A percentile compares a stretch with the other conserved stretches of the same genome.
These are phyloP conservation scores for Globisporangium takayamanum DNA, from an alignment of 352 stramenopile species.

Conservation along the genomic window DNA sequence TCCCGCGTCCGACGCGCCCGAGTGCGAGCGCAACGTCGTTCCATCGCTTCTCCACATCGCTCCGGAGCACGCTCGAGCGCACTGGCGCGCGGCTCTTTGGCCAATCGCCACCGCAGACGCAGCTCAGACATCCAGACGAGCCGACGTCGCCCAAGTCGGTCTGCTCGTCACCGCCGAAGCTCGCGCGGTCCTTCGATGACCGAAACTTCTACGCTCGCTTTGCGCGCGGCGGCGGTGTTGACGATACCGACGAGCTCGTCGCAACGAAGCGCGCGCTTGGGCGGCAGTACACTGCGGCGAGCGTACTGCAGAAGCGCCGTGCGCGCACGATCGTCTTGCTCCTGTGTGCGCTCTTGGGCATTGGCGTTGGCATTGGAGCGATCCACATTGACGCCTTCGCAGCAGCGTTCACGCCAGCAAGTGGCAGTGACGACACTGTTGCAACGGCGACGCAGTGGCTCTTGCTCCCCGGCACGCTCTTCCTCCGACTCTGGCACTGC, in stretches of 20 bases:
- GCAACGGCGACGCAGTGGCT: constrained; percentile 26
- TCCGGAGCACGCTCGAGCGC: constrained; percentile 32
- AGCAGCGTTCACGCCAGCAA: constrained; percentile 23
- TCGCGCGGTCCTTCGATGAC: constrained; percentile 38
- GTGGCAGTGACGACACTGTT: constrained; percentile 24
- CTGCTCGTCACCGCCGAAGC: constrained; percentile 25
- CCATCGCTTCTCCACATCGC: constrained; percentile 30
- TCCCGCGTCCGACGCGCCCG: constrained; percentile 9
- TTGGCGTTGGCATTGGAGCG: constrained; percentile 28
- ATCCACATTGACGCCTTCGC: constrained; percentile 19
- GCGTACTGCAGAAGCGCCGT: constrained; percentile 11
- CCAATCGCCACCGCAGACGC: constrained; percentile 2
- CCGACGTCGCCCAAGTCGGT: constrained; percentile 42
- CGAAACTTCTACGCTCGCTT: constrained; percentile 34
- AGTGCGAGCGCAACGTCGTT: constrained; percentile 23
- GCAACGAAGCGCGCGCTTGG: constrained; percentile 11
- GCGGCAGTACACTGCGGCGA: constrained; percentile 4
- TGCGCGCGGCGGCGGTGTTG: constrained; percentile 19
- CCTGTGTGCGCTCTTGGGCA: constrained; percentile 22
- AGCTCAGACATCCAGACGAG: constrained; percentile 4
- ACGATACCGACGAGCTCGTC: constrained; percentile 18
- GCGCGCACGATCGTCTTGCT: constrained; percentile 16
- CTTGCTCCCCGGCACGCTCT: constrained; percentile 35
- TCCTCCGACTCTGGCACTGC: constrained; percentile 40
- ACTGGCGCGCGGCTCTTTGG: constrained; percentile 19